Evolutionary conservation across 208 protist species (phyloP).

Genomic region (Porcisia deanei): DNA sequence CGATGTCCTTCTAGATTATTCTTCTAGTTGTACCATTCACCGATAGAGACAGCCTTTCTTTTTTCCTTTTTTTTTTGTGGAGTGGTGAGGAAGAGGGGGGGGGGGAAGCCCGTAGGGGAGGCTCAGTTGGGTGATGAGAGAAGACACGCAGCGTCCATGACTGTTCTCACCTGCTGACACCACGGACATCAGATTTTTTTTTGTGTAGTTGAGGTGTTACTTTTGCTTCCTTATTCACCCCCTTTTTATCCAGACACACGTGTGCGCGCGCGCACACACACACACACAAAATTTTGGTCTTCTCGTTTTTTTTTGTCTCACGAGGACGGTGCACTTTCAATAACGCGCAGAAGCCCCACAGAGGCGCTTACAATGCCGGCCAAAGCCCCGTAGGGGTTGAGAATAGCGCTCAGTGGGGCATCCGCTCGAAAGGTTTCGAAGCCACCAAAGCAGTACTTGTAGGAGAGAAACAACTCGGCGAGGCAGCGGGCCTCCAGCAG

Average conservation of each 20-base stretch:
- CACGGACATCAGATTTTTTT: too few species aligned
- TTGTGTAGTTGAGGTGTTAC: too few species aligned
- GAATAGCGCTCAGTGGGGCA: constrained; percentile 51
- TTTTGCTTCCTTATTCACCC: too few species aligned
- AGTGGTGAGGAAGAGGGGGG: too few species aligned
- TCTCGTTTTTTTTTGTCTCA: constrained; percentile 4
- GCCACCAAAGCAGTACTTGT: constrained; percentile 80
- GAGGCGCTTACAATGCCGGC: constrained; percentile 72
- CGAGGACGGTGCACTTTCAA: constrained; percentile 68
- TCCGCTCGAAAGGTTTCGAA: constrained; percentile 65
- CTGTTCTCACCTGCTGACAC: too few species aligned
- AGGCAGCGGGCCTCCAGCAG: constrained; percentile 80
- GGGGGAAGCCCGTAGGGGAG: too few species aligned
- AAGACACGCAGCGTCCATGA: too few species aligned
- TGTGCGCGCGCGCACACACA: background rate
- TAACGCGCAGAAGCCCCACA: constrained; percentile 66
- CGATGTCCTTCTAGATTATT: too few species aligned
- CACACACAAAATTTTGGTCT: background rate
- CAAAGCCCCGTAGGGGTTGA: constrained; percentile 59
- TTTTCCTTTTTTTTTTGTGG: too few species aligned
- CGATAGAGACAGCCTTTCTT: too few species aligned
- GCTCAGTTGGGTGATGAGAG: too few species aligned
- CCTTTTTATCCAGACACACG: background rate
- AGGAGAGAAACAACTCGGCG: constrained; percentile 75
- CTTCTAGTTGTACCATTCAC: too few species aligned